A percentile compares a stretch with the other conserved stretches of the same genome.
These are phyloP conservation scores for Hymenoscyphus scutula DNA, from an alignment of 2,329 filamentous ascomycete genomes.

Conservation along the genomic window DNA sequence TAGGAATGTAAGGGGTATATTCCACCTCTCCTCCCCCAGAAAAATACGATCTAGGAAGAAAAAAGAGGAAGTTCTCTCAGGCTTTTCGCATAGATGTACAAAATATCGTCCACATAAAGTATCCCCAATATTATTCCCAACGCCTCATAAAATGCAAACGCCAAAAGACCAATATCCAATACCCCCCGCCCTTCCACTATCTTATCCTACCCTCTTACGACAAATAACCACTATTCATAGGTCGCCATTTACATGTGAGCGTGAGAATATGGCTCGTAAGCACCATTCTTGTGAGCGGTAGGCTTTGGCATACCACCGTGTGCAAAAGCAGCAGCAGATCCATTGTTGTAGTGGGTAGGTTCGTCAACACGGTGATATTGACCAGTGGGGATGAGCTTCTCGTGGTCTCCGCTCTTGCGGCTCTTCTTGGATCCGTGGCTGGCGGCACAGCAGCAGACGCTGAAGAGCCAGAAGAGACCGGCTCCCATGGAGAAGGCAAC, in stretches of 20 bases:
- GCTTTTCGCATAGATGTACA: not conserved
- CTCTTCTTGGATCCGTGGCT: conserved; percentile 21
- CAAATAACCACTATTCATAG: not conserved
- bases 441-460: conserved; percentile 76
- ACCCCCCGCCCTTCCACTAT: not conserved
- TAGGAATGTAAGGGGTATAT: not conserved
- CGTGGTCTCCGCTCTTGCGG: conserved; percentile 26
- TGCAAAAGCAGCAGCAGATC: conserved; percentile 40
- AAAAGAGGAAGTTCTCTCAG: not conserved
- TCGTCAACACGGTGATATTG: conserved; percentile 47
- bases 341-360: conserved; percentile 37
- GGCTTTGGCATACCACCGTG: conserved; percentile 38
- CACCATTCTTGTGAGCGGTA: conserved; percentile 42
- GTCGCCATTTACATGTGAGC: conserved; percentile 43
- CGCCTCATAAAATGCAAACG: conserved; percentile 2
- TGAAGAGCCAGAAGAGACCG: conserved; percentile 87
- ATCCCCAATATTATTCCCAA: conserved; percentile 1
- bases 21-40: not conserved
- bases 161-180: not conserved
- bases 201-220: not conserved
- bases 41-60: not conserved
- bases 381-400: conserved; percentile 32
- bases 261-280: conserved; percentile 65
- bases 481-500: conserved; percentile 73
- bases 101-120: not conserved